Evolutionary conservation across 441 rosid species (phyloP), one percentile per base, ranked within the genome.

Genomic region (Cnidoscolus chayamansa): DNA sequence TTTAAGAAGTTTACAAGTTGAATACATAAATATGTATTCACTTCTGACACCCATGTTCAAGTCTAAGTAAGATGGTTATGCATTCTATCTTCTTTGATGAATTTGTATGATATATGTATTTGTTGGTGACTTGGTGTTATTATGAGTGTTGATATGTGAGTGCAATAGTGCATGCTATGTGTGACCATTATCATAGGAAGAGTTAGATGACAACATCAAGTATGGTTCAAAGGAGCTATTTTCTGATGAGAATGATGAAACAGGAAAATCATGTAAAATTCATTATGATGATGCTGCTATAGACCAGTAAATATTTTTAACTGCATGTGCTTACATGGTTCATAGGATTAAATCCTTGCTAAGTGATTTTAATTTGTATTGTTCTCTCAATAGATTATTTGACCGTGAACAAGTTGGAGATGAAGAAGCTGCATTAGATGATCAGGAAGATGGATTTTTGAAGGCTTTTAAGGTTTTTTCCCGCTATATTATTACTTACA

Each of bases 201-300:
- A 96, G 84, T 81, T 96, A 70, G 99, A 96, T 86, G 99, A 96
- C 85, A 96, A 93, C 74, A 88, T 96, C 77, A 88, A 98, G 77
- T 93, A 93, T 80, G 99, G 99, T 72, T 96, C 99, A 56, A 93
- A 90, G 84, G 99, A 96, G 82, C 87, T 96, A 63, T 96, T 96
- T 87, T 93, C 94, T 65, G 97, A 91, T 75, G 98, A 96, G 82
- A 89, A 88, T 74, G 99, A 93, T 66, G 98, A 93, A 81, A 88
- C 91, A 47, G 91, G 94, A 73, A 96, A 93, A 84, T 93, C 96
- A 19, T 96, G 99, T 48, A 97, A 93, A 85, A 96, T 96, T 78
- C 99, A 91, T 81, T 96, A 96, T 55, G 99, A 96, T 81, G 98
- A 86, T 80, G 82, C 96, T 64, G 98, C 99, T 67, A 91, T 93